phyloP scores from a whole-genome alignment of 306 rosid species.

The Castanopsis chinensis region DNA sequence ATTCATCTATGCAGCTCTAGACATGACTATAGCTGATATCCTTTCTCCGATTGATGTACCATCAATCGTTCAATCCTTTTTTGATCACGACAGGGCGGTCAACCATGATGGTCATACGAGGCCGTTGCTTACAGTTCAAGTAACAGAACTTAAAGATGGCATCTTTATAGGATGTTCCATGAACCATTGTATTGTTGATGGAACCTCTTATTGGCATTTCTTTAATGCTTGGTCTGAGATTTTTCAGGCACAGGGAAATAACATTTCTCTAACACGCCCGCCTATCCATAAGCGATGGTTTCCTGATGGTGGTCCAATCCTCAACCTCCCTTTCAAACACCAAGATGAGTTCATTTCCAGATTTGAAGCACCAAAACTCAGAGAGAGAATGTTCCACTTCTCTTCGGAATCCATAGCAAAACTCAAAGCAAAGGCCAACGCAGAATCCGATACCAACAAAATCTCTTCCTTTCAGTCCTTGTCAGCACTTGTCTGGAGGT shows the following conservation, averaged over 20 bases:
- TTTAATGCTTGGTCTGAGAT: conserved; percentile 58
- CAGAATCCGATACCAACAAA: conserved; percentile 19
- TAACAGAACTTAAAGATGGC: conserved; percentile 59
- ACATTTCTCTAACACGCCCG: conserved; percentile 14
- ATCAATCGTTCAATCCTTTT: conserved; percentile 44
- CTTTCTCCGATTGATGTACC: conserved; percentile 60
- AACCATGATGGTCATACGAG: conserved; percentile 61
- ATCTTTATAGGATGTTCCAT: conserved; percentile 67
- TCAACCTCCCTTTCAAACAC: conserved; percentile 50
- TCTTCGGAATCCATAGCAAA: conserved; percentile 47
- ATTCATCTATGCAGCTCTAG: conserved; percentile 47
- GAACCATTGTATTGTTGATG: conserved; percentile 53
- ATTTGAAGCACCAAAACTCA: conserved; percentile 34
- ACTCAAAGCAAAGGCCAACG: conserved; percentile 57
- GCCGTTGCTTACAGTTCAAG: conserved; percentile 53
- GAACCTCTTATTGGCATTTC: conserved; percentile 63
- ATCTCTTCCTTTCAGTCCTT: conserved; percentile 63
- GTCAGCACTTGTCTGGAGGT: conserved; percentile 56
- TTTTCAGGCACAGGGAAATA: conserved; percentile 29
- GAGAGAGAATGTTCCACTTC: conserved; percentile 62
- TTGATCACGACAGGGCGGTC: conserved; percentile 54
- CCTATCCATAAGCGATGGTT: conserved; percentile 55
- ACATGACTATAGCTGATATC: conserved; percentile 38
- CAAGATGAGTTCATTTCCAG: conserved; percentile 40
- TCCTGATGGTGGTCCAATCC: conserved; percentile 40